phyloP scores from a whole-genome alignment of 495 filamentous ascomycete species.

The Viridothelium virens region DNA sequence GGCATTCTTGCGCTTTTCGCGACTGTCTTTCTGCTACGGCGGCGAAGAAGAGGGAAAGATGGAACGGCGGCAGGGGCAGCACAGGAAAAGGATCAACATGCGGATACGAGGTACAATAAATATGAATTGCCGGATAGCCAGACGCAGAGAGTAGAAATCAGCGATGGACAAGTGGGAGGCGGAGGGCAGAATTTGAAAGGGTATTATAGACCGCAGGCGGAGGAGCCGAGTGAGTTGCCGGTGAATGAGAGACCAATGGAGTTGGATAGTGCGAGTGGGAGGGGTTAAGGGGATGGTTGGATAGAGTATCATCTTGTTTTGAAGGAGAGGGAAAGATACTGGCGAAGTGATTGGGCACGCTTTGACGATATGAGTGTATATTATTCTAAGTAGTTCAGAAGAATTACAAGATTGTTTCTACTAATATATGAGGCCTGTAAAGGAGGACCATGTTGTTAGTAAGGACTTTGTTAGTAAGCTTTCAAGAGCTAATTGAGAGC shows the following conservation, averaged over 20 bases:
- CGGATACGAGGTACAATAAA: constrained; percentile 11
- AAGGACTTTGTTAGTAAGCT: no score
- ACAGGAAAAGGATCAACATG: constrained; percentile 9
- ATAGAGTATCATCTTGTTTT: constrained; percentile 4
- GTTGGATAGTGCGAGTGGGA: constrained; percentile 8
- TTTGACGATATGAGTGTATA: constrained; percentile 10
- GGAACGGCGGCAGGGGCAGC: constrained; percentile 9
- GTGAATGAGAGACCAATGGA: constrained; percentile 9
- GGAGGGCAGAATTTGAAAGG: constrained; percentile 11
- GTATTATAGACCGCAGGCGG: constrained; percentile 6
- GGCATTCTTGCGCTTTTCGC: constrained; percentile 9
- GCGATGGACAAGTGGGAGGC: constrained; percentile 5
- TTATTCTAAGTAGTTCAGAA: not conserved
- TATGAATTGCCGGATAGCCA: constrained; percentile 11
- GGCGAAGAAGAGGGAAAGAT: constrained; percentile 8
- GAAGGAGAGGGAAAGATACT: constrained; percentile 1
- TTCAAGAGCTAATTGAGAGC: no score
- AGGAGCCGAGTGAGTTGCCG: constrained; percentile 11
- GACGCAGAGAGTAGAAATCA: constrained; percentile 8
- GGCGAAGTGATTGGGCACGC: constrained; percentile 3
- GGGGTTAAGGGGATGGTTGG: constrained; percentile 6
- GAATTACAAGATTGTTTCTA: no score
- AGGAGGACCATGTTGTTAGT: no score
- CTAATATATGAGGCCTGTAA: no score
- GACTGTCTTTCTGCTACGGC: constrained; percentile 7